Percentiles rank a stretch among this genome's conserved stretches.
phyloP scores from a whole-genome alignment of 768 basidiomycete genomes.

The Ramaria rubella region DNA sequence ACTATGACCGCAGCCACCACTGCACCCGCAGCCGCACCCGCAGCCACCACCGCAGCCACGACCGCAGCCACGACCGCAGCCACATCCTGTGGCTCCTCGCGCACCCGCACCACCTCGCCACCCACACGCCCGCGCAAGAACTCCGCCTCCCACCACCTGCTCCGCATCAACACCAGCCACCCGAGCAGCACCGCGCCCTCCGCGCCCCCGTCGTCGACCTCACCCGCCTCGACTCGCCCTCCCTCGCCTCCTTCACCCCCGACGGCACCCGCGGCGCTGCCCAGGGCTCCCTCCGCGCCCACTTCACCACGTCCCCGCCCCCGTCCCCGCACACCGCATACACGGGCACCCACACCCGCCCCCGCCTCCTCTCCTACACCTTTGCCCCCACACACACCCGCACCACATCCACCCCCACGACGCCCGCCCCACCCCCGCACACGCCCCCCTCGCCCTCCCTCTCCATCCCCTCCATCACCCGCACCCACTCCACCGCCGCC shows the following conservation, averaged over 20 bases:
- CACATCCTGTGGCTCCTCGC: background rate
- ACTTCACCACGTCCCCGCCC: background rate
- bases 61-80: background rate
- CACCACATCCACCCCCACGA: background rate
- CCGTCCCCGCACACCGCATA: background rate
- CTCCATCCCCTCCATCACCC: constrained; percentile 6
- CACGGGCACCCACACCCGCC: background rate
- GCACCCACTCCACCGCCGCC: background rate
- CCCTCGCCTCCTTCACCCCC: constrained; percentile 9
- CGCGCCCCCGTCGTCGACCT: constrained; percentile 2
- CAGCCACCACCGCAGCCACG: background rate
- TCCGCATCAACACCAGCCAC: background rate
- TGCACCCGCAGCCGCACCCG: no score
- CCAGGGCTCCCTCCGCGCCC: background rate
- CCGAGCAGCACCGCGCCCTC: background rate
- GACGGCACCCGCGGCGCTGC: background rate
- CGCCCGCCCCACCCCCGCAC: background rate
- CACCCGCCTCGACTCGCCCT: constrained; percentile 1
- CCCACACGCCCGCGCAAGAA: background rate
- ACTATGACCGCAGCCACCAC: no score
- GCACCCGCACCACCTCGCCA: background rate
- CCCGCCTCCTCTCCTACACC: background rate
- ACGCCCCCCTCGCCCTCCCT: background rate
- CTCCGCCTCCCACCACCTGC: background rate
- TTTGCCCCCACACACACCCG: background rate